A percentile compares a stretch with the other conserved stretches of the same genome.
Conservation (phyloP, 2,329 filamentous ascomycete genomes). For the Fusarium sp. region DNA sequence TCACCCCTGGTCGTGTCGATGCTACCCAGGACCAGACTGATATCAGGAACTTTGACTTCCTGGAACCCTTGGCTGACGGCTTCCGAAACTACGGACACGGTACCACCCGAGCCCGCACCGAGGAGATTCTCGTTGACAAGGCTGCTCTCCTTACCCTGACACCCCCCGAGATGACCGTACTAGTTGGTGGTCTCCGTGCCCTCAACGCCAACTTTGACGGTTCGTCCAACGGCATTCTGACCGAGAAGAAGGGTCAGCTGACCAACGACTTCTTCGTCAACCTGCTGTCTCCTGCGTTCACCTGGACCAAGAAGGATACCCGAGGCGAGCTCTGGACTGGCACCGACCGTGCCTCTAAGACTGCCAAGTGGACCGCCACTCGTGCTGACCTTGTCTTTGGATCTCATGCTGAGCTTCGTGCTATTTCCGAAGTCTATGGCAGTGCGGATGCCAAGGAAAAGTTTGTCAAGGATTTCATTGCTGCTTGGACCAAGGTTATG, state of each 20-base stretch:
- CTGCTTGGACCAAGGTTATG: slow-evolving; percentile 78
- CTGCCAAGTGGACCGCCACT: slow-evolving; percentile 74
- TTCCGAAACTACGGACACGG: slow-evolving; percentile 82
- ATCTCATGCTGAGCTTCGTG: slow-evolving; percentile 77
- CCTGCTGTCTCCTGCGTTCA: slow-evolving; percentile 72
- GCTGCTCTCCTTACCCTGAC: slow-evolving; percentile 76
- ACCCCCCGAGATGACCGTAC: slow-evolving; percentile 74
- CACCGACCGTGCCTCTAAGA: slow-evolving; percentile 69
- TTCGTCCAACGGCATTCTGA: slow-evolving; percentile 73
- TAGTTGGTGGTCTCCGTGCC: slow-evolving; percentile 76
- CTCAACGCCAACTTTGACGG: slow-evolving; percentile 77
- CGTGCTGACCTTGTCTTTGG: slow-evolving; percentile 76
- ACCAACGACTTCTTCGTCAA: slow-evolving; percentile 87
- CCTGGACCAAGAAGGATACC: slow-evolving; percentile 62
- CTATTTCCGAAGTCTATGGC: slow-evolving; percentile 75
- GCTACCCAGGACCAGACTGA: slow-evolving; percentile 79
- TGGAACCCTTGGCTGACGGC: slow-evolving; percentile 76
- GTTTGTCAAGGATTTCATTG: slow-evolving; percentile 76
- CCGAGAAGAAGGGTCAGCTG: slow-evolving; percentile 71
- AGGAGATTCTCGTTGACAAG: slow-evolving; percentile 76
- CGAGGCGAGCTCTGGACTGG: slow-evolving; percentile 69
- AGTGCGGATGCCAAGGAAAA: slow-evolving; percentile 66
- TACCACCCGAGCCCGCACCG: slow-evolving; percentile 67
- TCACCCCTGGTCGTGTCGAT: slow-evolving; percentile 76
- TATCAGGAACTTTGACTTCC: slow-evolving; percentile 66